Evolutionary conservation across 768 basidiomycete genomes (phyloP).

Genomic region (Suillus subluteus): DNA sequence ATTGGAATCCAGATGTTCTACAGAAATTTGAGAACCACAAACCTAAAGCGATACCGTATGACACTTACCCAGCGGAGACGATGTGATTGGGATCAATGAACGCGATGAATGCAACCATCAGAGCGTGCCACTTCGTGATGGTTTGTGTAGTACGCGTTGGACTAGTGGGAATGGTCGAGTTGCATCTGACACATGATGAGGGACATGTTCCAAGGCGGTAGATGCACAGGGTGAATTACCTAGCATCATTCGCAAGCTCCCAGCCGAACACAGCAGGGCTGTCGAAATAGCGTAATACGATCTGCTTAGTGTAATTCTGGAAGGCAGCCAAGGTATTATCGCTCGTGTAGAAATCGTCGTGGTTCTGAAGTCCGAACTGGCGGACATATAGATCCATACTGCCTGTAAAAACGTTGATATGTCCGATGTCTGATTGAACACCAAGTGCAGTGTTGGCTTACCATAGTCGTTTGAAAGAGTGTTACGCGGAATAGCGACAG

Average conservation of each 20-base stretch:
- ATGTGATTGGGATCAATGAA: conserved; percentile 63
- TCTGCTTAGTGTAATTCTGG: conserved; percentile 42
- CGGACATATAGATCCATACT: conserved; percentile 72
- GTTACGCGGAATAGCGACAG: conserved; percentile 60
- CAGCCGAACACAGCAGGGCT: conserved; percentile 62
- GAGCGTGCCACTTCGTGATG: conserved; percentile 53
- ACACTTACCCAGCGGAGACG: conserved; percentile 37
- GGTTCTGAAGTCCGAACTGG: conserved; percentile 53
- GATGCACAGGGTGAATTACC: conserved; percentile 1
- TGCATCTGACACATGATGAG: conserved; percentile 5
- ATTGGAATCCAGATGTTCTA: conserved; percentile 60
- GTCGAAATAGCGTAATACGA: conserved; percentile 45
- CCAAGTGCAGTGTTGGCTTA: conserved; percentile 39
- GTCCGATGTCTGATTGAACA: conserved; percentile 17
- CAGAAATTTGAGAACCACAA: conserved; percentile 21
- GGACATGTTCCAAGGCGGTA: conserved; percentile 4
- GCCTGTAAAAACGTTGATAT: conserved; percentile 44
- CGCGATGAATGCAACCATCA: conserved; percentile 65
- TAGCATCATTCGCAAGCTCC: conserved; percentile 41
- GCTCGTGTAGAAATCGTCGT: conserved; percentile 66
- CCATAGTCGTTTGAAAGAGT: conserved; percentile 40
- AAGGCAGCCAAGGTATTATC: conserved; percentile 45
- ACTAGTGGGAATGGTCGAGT: conserved; percentile 29
- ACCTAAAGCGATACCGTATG: neutral
- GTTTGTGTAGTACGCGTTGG: conserved; percentile 53